Conservation (phyloP, 2,329 filamentous ascomycete species). For the Fusarium mangiferae region DNA sequence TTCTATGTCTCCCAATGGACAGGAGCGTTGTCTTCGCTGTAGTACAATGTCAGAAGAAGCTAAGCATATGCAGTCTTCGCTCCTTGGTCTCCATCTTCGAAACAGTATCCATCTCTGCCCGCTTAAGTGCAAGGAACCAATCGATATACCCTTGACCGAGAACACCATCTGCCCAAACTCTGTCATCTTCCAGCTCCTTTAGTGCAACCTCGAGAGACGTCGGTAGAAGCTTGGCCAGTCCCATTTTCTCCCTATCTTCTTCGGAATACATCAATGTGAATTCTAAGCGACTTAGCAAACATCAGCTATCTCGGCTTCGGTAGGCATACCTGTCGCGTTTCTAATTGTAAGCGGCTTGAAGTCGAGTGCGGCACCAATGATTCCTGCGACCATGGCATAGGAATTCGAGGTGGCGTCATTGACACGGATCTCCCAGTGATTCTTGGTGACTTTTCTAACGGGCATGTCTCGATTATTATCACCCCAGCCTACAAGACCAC, state of each 20-base stretch:
- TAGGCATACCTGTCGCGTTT: not conserved
- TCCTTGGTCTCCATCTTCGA: not conserved
- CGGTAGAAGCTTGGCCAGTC: not conserved
- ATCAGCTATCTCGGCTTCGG: fast-evolving
- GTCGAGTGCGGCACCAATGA: not conserved
- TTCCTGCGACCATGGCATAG: conserved; percentile 1
- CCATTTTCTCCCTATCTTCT: not conserved
- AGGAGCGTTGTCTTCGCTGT: not conserved
- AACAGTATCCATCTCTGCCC: not conserved
- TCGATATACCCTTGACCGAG: conserved; percentile 1
- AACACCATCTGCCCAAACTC: not conserved
- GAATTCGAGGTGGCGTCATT: conserved; percentile 8
- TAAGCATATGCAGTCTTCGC: not conserved
- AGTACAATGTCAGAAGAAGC: not conserved
- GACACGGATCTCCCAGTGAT: conserved; percentile 7
- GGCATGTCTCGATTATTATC: conserved; percentile 16
- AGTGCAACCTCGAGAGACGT: not conserved
- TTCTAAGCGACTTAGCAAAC: not conserved
- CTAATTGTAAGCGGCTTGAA: not conserved
- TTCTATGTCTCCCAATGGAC: fast-evolving
- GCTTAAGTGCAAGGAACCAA: conserved; percentile 11
- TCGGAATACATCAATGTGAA: conserved; percentile 4
- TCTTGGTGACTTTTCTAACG: not conserved
- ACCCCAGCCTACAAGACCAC: not conserved
- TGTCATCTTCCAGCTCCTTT: not conserved